Percentiles rank a stretch among this genome's conserved stretches.
Conservation (phyloP, 1,284 basidiomycete species). For the Leccinum discolor region DNA sequence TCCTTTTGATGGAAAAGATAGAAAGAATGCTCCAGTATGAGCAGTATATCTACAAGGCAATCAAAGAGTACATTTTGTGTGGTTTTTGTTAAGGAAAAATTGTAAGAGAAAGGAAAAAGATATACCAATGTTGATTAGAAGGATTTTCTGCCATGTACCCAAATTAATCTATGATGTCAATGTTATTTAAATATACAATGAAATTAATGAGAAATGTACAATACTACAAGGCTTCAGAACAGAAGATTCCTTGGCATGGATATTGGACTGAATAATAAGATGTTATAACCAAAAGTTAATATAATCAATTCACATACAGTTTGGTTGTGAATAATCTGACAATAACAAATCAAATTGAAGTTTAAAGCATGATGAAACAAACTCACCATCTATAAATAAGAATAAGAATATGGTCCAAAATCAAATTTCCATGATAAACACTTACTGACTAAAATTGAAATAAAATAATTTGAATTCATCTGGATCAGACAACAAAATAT, state of each 20-base stretch:
- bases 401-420: not conserved
- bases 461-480: not conserved
- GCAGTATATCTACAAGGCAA: accelerated
- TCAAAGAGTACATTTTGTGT: not conserved
- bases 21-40: not conserved
- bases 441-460: not conserved
- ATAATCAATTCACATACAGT: not conserved
- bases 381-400: not conserved
- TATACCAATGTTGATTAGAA: not conserved
- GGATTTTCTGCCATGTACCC: not conserved
- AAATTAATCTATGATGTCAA: not conserved
- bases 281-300: not conserved
- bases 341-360: not conserved
- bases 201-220: not conserved
- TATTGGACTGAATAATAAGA: not conserved
- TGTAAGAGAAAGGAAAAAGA: no score
- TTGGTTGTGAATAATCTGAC: not conserved
- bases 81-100: not conserved
- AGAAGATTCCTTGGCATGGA: accelerated
- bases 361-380: not conserved
- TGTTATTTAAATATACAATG: not conserved
- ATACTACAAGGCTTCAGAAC: not conserved
- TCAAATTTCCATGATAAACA: not conserved
- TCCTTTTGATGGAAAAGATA: not conserved
- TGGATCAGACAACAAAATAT: not conserved